Conservation (phyloP, 768 basidiomycete genomes). For the Auricularia cornea region DNA sequence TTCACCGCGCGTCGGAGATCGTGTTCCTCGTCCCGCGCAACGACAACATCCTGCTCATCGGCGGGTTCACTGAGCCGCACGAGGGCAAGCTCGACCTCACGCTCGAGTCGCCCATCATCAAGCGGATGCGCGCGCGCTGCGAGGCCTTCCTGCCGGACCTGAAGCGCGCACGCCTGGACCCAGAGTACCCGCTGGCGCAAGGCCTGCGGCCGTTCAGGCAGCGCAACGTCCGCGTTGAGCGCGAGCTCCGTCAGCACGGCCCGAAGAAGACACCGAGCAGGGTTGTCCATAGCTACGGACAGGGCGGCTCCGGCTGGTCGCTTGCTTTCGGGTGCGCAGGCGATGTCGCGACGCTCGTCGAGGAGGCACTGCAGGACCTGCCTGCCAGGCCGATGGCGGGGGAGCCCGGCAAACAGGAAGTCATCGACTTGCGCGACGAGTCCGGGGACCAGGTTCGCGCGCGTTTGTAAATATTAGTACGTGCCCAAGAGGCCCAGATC, state of each 20-base stretch:
- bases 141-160: constrained; percentile 21
- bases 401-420: neutral
- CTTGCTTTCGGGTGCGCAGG: neutral
- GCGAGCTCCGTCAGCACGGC: constrained; percentile 13
- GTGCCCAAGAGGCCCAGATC: too few relatives aligned
- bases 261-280: constrained; percentile 11
- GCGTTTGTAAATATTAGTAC: too few relatives aligned
- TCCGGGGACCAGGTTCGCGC: too few relatives aligned
- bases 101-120: constrained; percentile 21
- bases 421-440: too few relatives aligned
- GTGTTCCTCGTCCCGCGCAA: constrained; percentile 31
- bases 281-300: constrained; percentile 21
- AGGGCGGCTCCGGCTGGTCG: constrained; percentile 20
- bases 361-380: neutral
- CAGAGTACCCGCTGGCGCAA: constrained; percentile 19
- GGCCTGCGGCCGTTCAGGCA: constrained; percentile 23
- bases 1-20: constrained; percentile 23
- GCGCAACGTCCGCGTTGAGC: constrained; percentile 22
- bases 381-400: neutral
- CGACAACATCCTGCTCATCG: constrained; percentile 28
- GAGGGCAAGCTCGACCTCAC: constrained; percentile 19
- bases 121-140: constrained; percentile 23
- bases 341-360: neutral
- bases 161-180: constrained; percentile 20
- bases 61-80: constrained; percentile 22